Conservation (phyloP, 257 asterid genomes). For the Verbena officinalis region DNA sequence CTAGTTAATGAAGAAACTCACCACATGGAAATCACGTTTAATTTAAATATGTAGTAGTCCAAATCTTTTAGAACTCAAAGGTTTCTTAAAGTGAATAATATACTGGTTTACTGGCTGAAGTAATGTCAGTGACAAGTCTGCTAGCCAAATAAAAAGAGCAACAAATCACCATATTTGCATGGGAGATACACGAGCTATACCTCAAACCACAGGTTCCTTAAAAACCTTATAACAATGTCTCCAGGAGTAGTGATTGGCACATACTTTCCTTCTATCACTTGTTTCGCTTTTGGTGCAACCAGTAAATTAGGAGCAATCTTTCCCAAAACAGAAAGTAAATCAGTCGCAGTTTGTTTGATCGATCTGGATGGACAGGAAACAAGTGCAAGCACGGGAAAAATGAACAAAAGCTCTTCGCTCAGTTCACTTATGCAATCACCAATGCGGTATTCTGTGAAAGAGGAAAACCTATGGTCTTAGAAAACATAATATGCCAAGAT, state of each 20-base stretch:
- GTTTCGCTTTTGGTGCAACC: slow-evolving; percentile 41
- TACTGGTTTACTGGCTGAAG: not conserved
- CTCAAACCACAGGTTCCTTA: slow-evolving; percentile 79
- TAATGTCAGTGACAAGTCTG: slow-evolving; percentile 22
- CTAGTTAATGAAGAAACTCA: not conserved
- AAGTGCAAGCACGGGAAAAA: slow-evolving; percentile 87
- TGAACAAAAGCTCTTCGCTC: slow-evolving; percentile 75
- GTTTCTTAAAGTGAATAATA: not conserved
- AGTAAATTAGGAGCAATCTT: slow-evolving; percentile 51
- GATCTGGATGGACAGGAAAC: slow-evolving; percentile 77
- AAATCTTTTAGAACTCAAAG: not conserved
- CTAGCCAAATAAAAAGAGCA: slow-evolving; percentile 20
- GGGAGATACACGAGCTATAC: slow-evolving; percentile 45
- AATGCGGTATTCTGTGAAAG: slow-evolving; percentile 54
- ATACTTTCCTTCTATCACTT: slow-evolving; percentile 36
- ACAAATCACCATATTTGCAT: slow-evolving; percentile 15
- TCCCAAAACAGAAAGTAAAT: slow-evolving; percentile 66
- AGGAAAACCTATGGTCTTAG: slow-evolving; percentile 19
- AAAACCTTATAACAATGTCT: slow-evolving; percentile 55
- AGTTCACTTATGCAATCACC: slow-evolving; percentile 50
- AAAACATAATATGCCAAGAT: slow-evolving; percentile 19
- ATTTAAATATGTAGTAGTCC: slow-evolving; percentile 1
- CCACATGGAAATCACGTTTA: slow-evolving; percentile 2
- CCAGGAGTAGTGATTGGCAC: slow-evolving; percentile 54
- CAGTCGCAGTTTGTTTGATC: slow-evolving; percentile 67